Base-by-base conservation (phyloP, 2,329 filamentous ascomycete species). In the Claviceps digitariae region DNA sequence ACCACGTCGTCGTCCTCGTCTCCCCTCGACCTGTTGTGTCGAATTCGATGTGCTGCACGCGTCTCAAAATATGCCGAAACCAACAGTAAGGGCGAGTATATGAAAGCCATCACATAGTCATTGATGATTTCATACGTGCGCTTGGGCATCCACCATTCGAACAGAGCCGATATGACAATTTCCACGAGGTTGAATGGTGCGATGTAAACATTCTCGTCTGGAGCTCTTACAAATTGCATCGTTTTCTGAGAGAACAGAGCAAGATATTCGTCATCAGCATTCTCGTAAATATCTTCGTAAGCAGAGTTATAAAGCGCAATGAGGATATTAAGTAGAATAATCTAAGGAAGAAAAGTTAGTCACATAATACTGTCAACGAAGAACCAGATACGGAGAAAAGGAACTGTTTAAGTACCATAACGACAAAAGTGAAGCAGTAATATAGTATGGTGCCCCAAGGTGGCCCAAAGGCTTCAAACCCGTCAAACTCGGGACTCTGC, bases 201-300 rank as follows among this genome's bases (percentile, higher is more conserved):
- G 62, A 98, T 95, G 70, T 93, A 98, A 53, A 98, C 93, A 61
- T 98, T 98, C 68, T 98, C 93, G 62, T 98, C 93, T 0, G 93
- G 93, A 0, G 93, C 93, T 49, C 93, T 87, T 20, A 97, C 88
- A 63, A 96, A 98, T 63, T 95, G 90, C 78, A 97, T 88, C 0
- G 93, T 96, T 70, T 95, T 95, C 60, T 94, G 87, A 0, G 88
- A 79, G 69, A 95, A 96, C 3, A 97, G 79, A 0, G 90, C 91
- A 66, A 98, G 83, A 69, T 90, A 98, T 68, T 98, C 93, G 67
- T 98, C 93, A 59, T 89, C 86, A 4, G 93, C 90, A 64, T 98
- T 90, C 47, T 87, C 84, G 62, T 90, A 94, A 55, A 96, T 94
- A 67, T 95, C 90, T 64, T 94, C 87, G 66, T 98, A 97, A 2